Evolutionary conservation across 352 stramenopile genomes (phyloP), one percentile per base, ranked within the genome.

Genomic region (Pythium dissotocum): DNA sequence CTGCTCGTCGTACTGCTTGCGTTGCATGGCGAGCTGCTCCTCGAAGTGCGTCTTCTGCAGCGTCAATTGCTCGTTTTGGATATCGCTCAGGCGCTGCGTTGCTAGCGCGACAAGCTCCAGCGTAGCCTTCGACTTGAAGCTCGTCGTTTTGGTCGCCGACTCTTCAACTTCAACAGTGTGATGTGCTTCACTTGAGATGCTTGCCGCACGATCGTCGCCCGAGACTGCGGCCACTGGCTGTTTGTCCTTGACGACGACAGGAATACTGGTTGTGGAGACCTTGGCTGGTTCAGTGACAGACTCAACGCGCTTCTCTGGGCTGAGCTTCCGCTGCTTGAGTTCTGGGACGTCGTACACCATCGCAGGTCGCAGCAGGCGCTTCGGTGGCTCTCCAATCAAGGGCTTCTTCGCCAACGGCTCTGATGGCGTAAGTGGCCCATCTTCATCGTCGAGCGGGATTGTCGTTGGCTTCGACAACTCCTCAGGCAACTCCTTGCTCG

Each of bases 31-130:
- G 21, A 65, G 35, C 46, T 61, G 55, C 35, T 70, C 42, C 24
- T 70, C 48, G n/a, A 70, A 64, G 35, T 70, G 63, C 24, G 54
- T 42, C 57, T 64, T 53, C 48, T 70, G 63, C 4, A 70, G 38
- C 8, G 14, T 2, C 18, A 65, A 10, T 8, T 70, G 63, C 7
- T 65, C 48, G 54, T 65, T 35, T 8, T 70, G 63, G 4, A 61
- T 28, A 5, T 49, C 40, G 14, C 6, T 35, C 16, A 70, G 9
- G 3, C 52, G 32, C 18, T 70, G n/a, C 7, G 44, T 63, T 7
- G 54, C 26, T 21, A 40, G 51, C 6, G 40, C 24, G 2, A 40
- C 38, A 13, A 61, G 9, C 6, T 61, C 42, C 8, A 14, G 12
- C 3, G 51, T 33, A 32, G 30, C n/a, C 5, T 9, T 28, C 14